A percentile compares a stretch with the other conserved stretches of the same genome.
These are phyloP conservation scores for Aspergillus sp. DNA, from an alignment of 2,329 filamentous ascomycete species.

Conservation along the genomic window DNA sequence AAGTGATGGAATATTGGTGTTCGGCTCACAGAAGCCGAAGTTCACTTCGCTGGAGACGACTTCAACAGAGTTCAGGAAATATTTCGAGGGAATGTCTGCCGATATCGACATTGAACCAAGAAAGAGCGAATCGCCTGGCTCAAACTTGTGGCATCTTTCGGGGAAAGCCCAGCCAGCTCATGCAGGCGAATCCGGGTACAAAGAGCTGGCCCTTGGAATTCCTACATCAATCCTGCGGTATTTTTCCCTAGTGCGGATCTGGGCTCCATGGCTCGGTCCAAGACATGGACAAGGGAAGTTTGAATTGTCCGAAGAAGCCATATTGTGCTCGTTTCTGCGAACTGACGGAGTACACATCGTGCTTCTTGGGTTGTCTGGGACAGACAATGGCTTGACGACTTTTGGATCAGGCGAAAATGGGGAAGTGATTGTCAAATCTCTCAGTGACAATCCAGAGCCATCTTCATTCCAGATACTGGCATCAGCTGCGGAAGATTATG, in stretches of 20 bases:
- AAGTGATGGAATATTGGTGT: constrained; percentile 47
- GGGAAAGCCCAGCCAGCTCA: constrained; percentile 58
- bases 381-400: constrained; percentile 68
- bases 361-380: constrained; percentile 74
- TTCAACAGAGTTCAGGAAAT: constrained; percentile 28
- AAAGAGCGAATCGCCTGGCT: constrained; percentile 45
- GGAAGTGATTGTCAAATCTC: constrained; percentile 66
- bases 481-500: constrained; percentile 71
- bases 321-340: constrained; percentile 77
- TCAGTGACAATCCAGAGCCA: constrained; percentile 66
- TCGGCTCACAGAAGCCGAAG: constrained; percentile 29
- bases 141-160: constrained; percentile 53
- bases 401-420: constrained; percentile 68
- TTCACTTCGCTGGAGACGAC: constrained; percentile 13
- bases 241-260: constrained; percentile 79
- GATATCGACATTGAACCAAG: constrained; percentile 38
- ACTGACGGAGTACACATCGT: constrained; percentile 73
- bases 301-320: constrained; percentile 71
- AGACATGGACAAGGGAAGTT: constrained; percentile 73
- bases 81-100: constrained; percentile 38
- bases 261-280: constrained; percentile 85
- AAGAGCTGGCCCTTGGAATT: constrained; percentile 61
- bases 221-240: constrained; percentile 70
- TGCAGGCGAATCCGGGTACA: constrained; percentile 59
- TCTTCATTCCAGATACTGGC: constrained; percentile 66